Evolutionary conservation across 176 grass and related monocot genomes (phyloP), one percentile per base, ranked within the genome.

Genomic region (Juncus effusus): DNA sequence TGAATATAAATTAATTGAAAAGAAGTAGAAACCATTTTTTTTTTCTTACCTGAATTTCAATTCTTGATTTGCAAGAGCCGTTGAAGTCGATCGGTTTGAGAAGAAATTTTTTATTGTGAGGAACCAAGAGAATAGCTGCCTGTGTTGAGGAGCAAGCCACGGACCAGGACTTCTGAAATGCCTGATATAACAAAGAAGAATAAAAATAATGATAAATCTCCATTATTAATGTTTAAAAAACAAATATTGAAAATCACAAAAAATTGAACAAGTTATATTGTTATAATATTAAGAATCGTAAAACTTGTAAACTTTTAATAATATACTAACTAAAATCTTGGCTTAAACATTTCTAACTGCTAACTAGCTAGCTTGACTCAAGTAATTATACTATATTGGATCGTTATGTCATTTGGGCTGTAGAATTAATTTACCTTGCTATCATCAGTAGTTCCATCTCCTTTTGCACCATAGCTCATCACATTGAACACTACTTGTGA

Each of bases 61-160:
- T 36, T 45, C 35, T 28, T 14, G 88, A 89, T 44, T 64, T 86
- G 72, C 94, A 97, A 2, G 94, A 81, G 44, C 94, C 88, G 6
- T 36, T 19, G 44, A 97, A 87, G 1, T 42, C 72, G 56, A 89
- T 14, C 5, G 70, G 13, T 56, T 80, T 77, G 1, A 92, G 76
- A 38, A 89, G 78, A 57, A 86, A 93, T 35, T 38, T 74, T 69
- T 63, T 90, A 8, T 69, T 74, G 3, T 16, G 16, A 40, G 94
- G 85, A 1, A 97, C 64, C 49, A 86, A 61, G 6, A 97, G 45
- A 64, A 62, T 16, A 53, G 94, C 77, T 16, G 77, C 67, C 5
- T 3, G 38, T 3, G 78, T 13, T 2, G 94, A 97, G 7, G 85
- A 45, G 13, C 94, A 97, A 6, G 67, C 94, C 6, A 68, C 56